These are phyloP conservation scores for Colletotrichum graminicola DNA, from an alignment of 2,329 filamentous ascomycete genomes.

Conservation along the genomic window DNA sequence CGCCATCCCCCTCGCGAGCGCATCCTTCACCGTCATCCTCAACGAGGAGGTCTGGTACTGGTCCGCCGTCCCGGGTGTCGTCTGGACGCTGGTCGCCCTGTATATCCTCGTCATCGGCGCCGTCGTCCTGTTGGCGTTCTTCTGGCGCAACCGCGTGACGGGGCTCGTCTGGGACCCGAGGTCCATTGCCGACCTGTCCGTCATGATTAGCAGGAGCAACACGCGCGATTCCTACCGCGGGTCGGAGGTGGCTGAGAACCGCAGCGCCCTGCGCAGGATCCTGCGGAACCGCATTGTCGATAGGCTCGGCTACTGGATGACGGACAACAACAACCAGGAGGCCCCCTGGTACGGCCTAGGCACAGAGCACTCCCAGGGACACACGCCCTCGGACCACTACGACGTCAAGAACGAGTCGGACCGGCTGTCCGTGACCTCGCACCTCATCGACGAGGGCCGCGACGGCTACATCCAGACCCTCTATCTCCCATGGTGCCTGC, in stretches of 20 bases:
- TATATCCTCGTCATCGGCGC: conserved; percentile 77
- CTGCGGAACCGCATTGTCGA: conserved; percentile 71
- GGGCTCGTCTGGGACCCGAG: conserved; percentile 88
- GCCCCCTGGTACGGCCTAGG: conserved; percentile 85
- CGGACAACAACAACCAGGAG: conserved; percentile 70
- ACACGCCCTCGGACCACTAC: conserved; percentile 42
- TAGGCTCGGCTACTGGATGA: conserved; percentile 88
- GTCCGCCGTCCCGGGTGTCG: conserved; percentile 81
- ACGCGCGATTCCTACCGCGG: conserved; percentile 78
- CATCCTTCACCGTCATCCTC: conserved; percentile 76
- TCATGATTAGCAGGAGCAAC: conserved; percentile 84
- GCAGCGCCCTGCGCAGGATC: conserved; percentile 65
- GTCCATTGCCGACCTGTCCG: conserved; percentile 84
- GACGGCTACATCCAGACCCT: conserved; percentile 65
- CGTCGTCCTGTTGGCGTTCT: conserved; percentile 69
- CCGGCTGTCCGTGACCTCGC: conserved; percentile 44
- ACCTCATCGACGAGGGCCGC: conserved; percentile 54
- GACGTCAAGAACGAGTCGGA: conserved; percentile 45
- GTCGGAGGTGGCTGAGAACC: conserved; percentile 70
- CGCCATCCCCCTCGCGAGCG: conserved; percentile 84
- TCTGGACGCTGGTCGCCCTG: conserved; percentile 81
- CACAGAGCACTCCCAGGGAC: conserved; percentile 58
- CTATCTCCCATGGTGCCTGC: conserved; percentile 83
- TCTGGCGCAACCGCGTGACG: conserved; percentile 74
- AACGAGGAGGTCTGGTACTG: conserved; percentile 77